Evolutionary conservation across 345 rosid genomes (phyloP).

Genomic region (Arabidopsis suecica): DNA sequence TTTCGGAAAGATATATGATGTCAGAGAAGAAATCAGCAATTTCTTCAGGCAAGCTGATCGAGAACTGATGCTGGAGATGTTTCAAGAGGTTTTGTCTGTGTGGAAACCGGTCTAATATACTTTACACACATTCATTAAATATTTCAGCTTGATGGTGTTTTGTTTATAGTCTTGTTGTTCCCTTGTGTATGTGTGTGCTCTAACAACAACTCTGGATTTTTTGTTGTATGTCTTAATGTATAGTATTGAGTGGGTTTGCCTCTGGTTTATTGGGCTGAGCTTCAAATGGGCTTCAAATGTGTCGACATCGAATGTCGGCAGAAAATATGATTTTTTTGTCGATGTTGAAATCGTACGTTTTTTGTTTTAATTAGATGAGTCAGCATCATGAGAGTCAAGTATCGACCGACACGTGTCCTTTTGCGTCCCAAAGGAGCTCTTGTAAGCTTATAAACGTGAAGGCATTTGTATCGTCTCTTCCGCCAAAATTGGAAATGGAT

Average conservation of each 20-base stretch:
- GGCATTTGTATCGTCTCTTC: constrained; percentile 7
- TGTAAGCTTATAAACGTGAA: constrained; percentile 2
- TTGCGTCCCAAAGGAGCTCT: constrained; percentile 14
- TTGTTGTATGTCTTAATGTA: neutral
- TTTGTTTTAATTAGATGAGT: constrained; percentile 1
- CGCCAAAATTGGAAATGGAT: constrained; percentile 33
- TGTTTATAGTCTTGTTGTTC: constrained; percentile 23
- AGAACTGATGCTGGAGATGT: constrained; percentile 87
- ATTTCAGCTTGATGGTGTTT: neutral
- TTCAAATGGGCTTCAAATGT: constrained; percentile 4
- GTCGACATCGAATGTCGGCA: constrained; percentile 37
- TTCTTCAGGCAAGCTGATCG: constrained; percentile 85
- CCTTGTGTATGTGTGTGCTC: neutral
- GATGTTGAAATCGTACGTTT: neutral
- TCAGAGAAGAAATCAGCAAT: constrained; percentile 71
- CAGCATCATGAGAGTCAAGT: neutral
- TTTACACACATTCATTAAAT: neutral
- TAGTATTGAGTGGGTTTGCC: neutral
- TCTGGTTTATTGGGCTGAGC: neutral
- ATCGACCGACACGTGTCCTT: constrained; percentile 20
- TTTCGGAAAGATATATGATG: constrained; percentile 87
- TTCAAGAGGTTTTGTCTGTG: constrained; percentile 79
- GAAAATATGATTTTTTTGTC: constrained; percentile 5
- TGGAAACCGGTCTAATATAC: constrained; percentile 66
- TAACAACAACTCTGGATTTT: constrained; percentile 9